Percentiles rank a stretch among this genome's conserved stretches.
Conservation (phyloP, 306 rosid species). For the Amphicarpaea edgeworthii region DNA sequence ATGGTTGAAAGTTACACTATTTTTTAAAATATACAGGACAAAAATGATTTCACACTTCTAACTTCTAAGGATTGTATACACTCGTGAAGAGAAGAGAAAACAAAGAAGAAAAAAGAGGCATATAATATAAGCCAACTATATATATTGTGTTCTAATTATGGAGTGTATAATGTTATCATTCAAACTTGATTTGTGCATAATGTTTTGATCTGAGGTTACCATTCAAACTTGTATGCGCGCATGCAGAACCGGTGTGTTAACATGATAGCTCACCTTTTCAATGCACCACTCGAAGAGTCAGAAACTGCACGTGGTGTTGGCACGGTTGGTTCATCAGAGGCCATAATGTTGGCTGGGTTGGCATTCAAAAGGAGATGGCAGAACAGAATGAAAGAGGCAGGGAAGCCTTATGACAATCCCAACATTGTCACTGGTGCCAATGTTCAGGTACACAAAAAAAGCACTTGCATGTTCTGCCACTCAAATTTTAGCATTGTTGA, state of each 20-base stretch:
- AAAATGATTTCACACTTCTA: neutral
- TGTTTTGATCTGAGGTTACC: neutral
- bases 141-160: neutral
- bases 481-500: neutral
- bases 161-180: neutral
- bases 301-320: slow-evolving; percentile 93
- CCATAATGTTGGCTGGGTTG: slow-evolving; percentile 95
- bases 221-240: slow-evolving; percentile 10
- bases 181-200: neutral
- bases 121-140: neutral
- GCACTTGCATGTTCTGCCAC: neutral
- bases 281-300: slow-evolving; percentile 80
- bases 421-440: slow-evolving; percentile 98
- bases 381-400: slow-evolving; percentile 65
- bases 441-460: slow-evolving; percentile 68
- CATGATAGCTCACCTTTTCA: slow-evolving; percentile 96
- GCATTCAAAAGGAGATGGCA: slow-evolving; percentile 98
- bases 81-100: neutral
- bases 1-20: neutral
- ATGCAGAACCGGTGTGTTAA: slow-evolving; percentile 93
- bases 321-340: slow-evolving; percentile 94
- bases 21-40: neutral
- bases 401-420: slow-evolving; percentile 79
- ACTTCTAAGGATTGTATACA: neutral
- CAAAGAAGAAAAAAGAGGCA: neutral